A percentile compares a stretch with the other conserved stretches of the same genome.
Evolutionary conservation across 495 filamentous ascomycete species (phyloP).

Genomic region (Lineolata rhizophorae): DNA sequence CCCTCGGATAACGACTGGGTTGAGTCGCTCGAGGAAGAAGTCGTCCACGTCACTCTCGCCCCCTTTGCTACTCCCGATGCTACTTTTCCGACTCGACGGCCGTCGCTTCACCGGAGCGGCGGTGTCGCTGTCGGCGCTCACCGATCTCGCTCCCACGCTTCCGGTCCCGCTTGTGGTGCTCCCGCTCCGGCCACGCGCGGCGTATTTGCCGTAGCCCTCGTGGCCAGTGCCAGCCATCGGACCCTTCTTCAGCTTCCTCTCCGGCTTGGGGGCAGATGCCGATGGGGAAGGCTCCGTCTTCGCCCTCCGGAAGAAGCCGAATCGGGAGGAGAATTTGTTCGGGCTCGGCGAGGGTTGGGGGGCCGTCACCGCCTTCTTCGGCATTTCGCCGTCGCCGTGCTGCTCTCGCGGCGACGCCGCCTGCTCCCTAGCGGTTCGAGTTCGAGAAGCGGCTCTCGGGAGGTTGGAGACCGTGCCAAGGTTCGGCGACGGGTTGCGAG

Average conservation of each 20-base stretch:
- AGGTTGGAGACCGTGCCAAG: slow-evolving; percentile 9
- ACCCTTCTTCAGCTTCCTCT: slow-evolving; percentile 43
- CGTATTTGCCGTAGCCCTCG: slow-evolving; percentile 76
- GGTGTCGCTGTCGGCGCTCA: slow-evolving; percentile 29
- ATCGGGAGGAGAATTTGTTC: slow-evolving; percentile 21
- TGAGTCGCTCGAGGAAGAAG: slow-evolving; percentile 54
- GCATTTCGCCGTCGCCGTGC: too few relatives aligned
- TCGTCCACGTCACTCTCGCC: slow-evolving; percentile 31
- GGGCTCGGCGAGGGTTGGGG: slow-evolving; percentile 19
- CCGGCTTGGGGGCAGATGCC: slow-evolving; percentile 23
- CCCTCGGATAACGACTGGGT: slow-evolving; percentile 73
- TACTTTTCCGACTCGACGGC: slow-evolving; percentile 27
- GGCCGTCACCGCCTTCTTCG: slow-evolving; percentile 4
- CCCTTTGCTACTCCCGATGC: slow-evolving; percentile 18
- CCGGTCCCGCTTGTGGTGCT: slow-evolving; percentile 23
- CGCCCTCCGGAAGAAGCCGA: slow-evolving; percentile 60
- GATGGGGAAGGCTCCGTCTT: slow-evolving; percentile 40
- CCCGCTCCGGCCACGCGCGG: slow-evolving; percentile 34
- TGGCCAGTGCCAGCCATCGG: slow-evolving; percentile 86
- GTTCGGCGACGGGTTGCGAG: slow-evolving; percentile 21
- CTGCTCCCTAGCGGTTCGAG: too few relatives aligned
- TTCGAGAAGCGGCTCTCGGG: too few relatives aligned
- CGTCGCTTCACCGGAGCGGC: slow-evolving; percentile 7
- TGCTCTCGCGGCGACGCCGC: too few relatives aligned
- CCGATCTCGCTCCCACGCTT: slow-evolving; percentile 30